phyloP scores from a whole-genome alignment of 1,284 basidiomycete species.

The Ganoderma sp. region DNA sequence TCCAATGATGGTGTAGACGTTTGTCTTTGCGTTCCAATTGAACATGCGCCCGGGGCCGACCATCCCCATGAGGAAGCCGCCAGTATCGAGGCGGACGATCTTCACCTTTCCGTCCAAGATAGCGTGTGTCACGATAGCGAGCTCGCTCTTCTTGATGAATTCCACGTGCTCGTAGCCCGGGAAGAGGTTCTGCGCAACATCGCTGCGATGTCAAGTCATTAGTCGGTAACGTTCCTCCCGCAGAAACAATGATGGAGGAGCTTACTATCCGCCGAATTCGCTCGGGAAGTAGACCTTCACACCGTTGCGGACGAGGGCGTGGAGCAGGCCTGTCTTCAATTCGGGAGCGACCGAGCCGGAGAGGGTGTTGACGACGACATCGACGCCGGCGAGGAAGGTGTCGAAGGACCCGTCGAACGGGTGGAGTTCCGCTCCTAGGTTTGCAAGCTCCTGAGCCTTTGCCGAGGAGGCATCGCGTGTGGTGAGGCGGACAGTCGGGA shows the following conservation, averaged over 20 bases:
- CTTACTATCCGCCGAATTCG: conserved; percentile 37
- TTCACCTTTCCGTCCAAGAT: conserved; percentile 30
- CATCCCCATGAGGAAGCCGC: conserved; percentile 35
- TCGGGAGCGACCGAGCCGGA: conserved; percentile 13
- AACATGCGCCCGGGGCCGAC: conserved; percentile 21
- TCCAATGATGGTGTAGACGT: conserved; percentile 32
- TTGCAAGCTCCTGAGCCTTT: conserved; percentile 30
- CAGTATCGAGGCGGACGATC: conserved; percentile 34
- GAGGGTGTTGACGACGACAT: conserved; percentile 34
- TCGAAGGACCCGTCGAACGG: conserved; percentile 27
- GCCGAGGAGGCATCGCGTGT: conserved; percentile 29
- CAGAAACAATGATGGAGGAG: conserved; percentile 5
- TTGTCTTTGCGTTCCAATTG: conserved; percentile 32
- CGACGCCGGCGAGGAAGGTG: conserved; percentile 32
- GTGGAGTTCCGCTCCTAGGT: conserved; percentile 32
- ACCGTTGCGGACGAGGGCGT: conserved; percentile 30
- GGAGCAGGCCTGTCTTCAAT: conserved; percentile 28
- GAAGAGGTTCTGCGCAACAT: conserved; percentile 34
- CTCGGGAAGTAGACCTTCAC: conserved; percentile 38
- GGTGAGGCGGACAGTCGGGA: conserved; percentile 12
- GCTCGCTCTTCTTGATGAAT: conserved; percentile 34
- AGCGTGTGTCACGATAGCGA: conserved; percentile 25
- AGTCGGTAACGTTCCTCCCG: too few relatives aligned
- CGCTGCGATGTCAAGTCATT: conserved; percentile 22
- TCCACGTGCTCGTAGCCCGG: conserved; percentile 31